phyloP scores from a whole-genome alignment of 441 rosid genomes.

The Populus tomentosa region DNA sequence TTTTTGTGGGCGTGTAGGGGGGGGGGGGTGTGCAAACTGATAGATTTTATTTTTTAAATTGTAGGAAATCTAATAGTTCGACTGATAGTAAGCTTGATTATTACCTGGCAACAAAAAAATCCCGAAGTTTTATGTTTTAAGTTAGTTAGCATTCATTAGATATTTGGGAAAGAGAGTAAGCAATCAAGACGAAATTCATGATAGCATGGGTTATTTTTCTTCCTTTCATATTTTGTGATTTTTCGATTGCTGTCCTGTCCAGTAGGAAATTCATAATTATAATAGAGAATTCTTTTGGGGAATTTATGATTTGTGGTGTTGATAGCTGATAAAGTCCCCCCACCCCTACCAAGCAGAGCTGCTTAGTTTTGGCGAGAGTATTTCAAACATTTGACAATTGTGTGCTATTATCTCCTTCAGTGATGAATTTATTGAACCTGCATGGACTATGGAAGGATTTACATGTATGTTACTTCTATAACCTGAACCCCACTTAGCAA shows the following conservation, averaged over 20 bases:
- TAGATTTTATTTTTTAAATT: too few species aligned
- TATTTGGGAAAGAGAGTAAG: neutral
- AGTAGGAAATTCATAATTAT: too few species aligned
- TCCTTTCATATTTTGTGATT: neutral
- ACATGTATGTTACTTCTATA: neutral
- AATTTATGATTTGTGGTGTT: neutral
- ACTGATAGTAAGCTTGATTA: too few species aligned
- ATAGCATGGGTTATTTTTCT: too few species aligned
- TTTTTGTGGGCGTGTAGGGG: too few species aligned
- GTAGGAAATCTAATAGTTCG: too few species aligned
- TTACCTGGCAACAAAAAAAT: too few species aligned
- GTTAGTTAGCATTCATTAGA: neutral
- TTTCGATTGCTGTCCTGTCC: neutral
- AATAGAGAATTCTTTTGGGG: neutral
- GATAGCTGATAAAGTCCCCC: neutral
- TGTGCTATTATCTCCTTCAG: neutral
- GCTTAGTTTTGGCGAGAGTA: neutral
- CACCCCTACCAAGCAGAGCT: neutral
- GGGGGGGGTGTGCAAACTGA: too few species aligned
- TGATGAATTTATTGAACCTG: neutral
- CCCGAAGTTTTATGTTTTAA: too few species aligned
- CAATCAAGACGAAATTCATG: too few species aligned
- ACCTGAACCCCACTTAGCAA: neutral
- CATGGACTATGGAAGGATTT: neutral
- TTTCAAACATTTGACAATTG: neutral